Evolutionary conservation across 1,284 basidiomycete genomes (phyloP).

Genomic region (Porogramme epimiltina): DNA sequence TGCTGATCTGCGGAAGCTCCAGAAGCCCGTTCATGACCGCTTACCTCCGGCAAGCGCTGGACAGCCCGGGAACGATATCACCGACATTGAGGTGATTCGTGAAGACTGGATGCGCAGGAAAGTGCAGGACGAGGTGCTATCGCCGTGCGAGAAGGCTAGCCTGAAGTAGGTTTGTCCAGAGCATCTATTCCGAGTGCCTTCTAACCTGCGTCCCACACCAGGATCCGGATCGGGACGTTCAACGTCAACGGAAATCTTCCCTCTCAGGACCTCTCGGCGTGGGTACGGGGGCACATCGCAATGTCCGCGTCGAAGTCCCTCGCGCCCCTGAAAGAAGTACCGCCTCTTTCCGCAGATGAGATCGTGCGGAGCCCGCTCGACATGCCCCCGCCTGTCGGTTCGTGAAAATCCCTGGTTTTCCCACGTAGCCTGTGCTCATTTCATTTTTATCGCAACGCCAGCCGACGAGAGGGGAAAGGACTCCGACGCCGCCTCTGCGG

Average conservation of each 20-base stretch:
- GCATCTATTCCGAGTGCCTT: background rate
- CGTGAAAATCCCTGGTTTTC: background rate
- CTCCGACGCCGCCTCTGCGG: background rate
- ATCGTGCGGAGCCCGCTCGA: background rate
- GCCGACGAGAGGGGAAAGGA: background rate
- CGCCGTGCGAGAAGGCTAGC: slow-evolving; percentile 9
- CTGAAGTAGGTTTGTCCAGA: slow-evolving; percentile 23
- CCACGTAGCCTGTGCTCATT: background rate
- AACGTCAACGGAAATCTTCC: slow-evolving; percentile 78
- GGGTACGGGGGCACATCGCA: slow-evolving; percentile 38
- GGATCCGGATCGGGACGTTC: slow-evolving; percentile 73
- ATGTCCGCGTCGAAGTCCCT: slow-evolving; percentile 26
- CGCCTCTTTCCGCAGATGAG: slow-evolving; percentile 35
- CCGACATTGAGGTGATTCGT: slow-evolving; percentile 57
- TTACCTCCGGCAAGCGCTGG: slow-evolving; percentile 66
- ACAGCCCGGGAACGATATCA: slow-evolving; percentile 55
- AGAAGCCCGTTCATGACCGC: slow-evolving; percentile 46
- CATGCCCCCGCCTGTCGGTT: background rate
- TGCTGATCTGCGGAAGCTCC: slow-evolving; percentile 53
- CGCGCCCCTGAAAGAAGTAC: slow-evolving; percentile 41
- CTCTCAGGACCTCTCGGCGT: slow-evolving; percentile 62
- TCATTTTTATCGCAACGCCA: background rate
- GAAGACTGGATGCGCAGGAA: slow-evolving; percentile 57
- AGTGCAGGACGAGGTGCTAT: slow-evolving; percentile 17
- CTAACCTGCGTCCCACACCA: slow-evolving; percentile 28